These are phyloP conservation scores for Yamadazyma songkhlaensis DNA, from an alignment of 1,139 yeast species.

Conservation along the genomic window DNA sequence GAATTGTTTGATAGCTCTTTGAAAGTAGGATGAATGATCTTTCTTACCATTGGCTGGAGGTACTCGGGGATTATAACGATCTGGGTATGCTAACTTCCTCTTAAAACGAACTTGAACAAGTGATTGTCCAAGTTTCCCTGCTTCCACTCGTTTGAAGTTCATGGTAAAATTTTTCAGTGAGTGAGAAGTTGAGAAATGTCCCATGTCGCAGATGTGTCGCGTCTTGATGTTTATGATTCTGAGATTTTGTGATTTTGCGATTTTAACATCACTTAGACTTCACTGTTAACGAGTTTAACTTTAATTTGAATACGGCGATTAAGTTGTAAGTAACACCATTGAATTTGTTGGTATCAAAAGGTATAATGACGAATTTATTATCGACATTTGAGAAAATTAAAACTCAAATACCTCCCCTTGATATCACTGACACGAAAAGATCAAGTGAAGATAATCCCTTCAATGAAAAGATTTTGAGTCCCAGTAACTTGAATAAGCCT, in stretches of 20 bases:
- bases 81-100: constrained; percentile 29
- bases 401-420: constrained; percentile 15
- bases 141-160: not conserved
- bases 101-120: constrained; percentile 21
- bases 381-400: constrained; percentile 16
- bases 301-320: too few species aligned
- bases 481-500: constrained; percentile 3
- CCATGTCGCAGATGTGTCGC: not conserved
- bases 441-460: constrained; percentile 30
- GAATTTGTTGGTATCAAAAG: not conserved
- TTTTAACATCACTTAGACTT: too few species aligned
- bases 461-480: constrained; percentile 18
- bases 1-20: constrained; percentile 45
- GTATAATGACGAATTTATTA: constrained; percentile 17
- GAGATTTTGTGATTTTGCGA: not conserved
- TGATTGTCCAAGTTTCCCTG: not conserved
- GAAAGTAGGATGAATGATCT: constrained; percentile 28
- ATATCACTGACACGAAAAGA: constrained; percentile 11
- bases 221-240: not conserved
- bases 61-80: constrained; percentile 21
- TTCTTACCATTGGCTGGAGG: constrained; percentile 26
- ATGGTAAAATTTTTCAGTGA: not conserved
- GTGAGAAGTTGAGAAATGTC: not conserved
- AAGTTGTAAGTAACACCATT: too few species aligned
- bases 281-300: too few species aligned